A percentile compares a stretch with the other conserved stretches of the same genome.
Evolutionary conservation across 306 rosid genomes (phyloP).

Genomic region (Acmispon strigosus): DNA sequence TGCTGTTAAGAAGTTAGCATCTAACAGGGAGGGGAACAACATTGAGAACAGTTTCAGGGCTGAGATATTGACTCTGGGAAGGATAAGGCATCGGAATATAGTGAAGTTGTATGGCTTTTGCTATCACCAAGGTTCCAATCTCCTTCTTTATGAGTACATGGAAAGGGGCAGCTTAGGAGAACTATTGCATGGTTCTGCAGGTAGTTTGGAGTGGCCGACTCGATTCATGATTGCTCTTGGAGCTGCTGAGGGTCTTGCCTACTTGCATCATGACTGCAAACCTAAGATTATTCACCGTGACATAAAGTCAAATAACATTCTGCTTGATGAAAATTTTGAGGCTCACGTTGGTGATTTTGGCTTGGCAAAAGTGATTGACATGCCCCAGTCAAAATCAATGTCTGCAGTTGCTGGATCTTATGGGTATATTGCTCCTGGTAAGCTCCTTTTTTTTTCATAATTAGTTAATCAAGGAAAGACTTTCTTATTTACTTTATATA

Average conservation of each 20-base stretch:
- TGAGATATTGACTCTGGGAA: slow-evolving; percentile 86
- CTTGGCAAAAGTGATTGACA: slow-evolving; percentile 92
- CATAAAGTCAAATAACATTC: slow-evolving; percentile 87
- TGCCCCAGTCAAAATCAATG: slow-evolving; percentile 96
- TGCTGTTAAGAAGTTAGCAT: slow-evolving; percentile 86
- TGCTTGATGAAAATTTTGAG: slow-evolving; percentile 78
- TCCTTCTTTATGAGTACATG: slow-evolving; percentile 91
- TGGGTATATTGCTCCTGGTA: slow-evolving; percentile 99
- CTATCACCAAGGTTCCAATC: slow-evolving; percentile 85
- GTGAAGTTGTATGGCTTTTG: slow-evolving; percentile 84
- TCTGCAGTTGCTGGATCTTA: slow-evolving; percentile 98
- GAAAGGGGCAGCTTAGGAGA: slow-evolving; percentile 96
- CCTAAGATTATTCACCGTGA: slow-evolving; percentile 94
- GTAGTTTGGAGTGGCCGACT: slow-evolving; percentile 72
- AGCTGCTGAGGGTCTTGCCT: slow-evolving; percentile 97
- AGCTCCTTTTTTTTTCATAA: slow-evolving; percentile 10
- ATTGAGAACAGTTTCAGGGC: slow-evolving; percentile 83
- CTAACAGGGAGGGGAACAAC: slow-evolving; percentile 81
- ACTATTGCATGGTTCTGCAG: slow-evolving; percentile 57
- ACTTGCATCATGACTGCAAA: slow-evolving; percentile 96
- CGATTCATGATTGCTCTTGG: slow-evolving; percentile 89
- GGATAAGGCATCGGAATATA: slow-evolving; percentile 86
- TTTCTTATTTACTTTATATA: not conserved
- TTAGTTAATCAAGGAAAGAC: not conserved
- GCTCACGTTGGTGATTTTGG: slow-evolving; percentile 99